phyloP scores from a whole-genome alignment of 441 rosid genomes.

The Cnidoscolus chayamansa region DNA sequence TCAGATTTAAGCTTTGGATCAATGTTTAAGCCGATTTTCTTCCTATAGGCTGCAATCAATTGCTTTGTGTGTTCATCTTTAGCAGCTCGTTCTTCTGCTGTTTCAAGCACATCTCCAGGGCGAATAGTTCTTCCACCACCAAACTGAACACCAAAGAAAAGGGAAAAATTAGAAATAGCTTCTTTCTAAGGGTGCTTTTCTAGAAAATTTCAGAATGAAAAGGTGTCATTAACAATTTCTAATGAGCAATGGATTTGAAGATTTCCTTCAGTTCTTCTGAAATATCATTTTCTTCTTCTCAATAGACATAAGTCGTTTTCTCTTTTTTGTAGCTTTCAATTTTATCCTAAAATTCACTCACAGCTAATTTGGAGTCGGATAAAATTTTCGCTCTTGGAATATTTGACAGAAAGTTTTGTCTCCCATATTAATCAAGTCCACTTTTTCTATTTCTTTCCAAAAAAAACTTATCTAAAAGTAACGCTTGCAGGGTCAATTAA shows the following conservation, averaged over 20 bases:
- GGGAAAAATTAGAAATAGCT: slow-evolving; percentile 13
- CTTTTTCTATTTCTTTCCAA: background rate
- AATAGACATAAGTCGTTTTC: background rate
- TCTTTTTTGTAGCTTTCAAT: background rate
- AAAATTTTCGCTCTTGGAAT: background rate
- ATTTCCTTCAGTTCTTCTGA: background rate
- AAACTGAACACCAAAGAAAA: slow-evolving; percentile 43
- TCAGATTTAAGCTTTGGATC: slow-evolving; percentile 73
- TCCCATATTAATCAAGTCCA: background rate
- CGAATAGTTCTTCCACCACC: slow-evolving; percentile 83
- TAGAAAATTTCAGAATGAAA: slow-evolving; percentile 11
- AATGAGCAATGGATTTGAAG: slow-evolving; percentile 1
- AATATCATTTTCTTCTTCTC: slow-evolving; percentile 5
- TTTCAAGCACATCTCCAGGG: slow-evolving; percentile 75
- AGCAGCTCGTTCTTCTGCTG: slow-evolving; percentile 66
- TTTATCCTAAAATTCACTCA: background rate
- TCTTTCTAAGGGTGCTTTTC: background rate
- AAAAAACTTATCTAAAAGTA: background rate
- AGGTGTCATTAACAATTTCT: slow-evolving; percentile 11
- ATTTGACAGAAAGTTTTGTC: background rate
- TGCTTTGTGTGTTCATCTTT: slow-evolving; percentile 61
- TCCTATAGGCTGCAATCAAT: slow-evolving; percentile 65
- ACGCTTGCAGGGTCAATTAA: background rate
- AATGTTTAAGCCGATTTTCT: slow-evolving; percentile 52
- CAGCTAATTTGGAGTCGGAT: background rate